These are phyloP conservation scores for Citrullus amarus DNA, from an alignment of 306 rosid species.

Conservation along the genomic window DNA sequence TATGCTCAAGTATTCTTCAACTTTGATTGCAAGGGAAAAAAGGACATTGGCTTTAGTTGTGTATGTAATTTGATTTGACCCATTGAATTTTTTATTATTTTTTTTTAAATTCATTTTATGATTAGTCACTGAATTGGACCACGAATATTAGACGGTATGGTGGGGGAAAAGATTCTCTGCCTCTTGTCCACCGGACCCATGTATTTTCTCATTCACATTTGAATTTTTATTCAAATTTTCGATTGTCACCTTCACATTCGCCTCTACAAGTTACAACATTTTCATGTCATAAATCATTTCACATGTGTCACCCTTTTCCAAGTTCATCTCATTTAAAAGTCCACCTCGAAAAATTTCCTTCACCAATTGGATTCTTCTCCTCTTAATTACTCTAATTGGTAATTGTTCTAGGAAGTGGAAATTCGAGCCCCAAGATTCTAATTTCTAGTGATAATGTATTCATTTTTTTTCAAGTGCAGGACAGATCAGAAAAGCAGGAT, in stretches of 20 bases:
- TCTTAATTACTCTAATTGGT: not conserved
- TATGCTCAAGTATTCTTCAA: too few species aligned
- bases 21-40: too few species aligned
- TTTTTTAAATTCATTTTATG: too few species aligned
- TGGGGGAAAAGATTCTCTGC: constrained; percentile 2
- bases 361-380: not conserved
- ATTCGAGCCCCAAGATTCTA: not conserved
- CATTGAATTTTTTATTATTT: too few species aligned
- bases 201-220: not conserved
- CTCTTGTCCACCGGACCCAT: not conserved
- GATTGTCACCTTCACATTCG: not conserved
- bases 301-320: not conserved
- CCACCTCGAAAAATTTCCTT: not conserved
- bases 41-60: too few species aligned
- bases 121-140: too few species aligned
- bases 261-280: not conserved
- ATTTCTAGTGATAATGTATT: not conserved
- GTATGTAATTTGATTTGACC: too few species aligned
- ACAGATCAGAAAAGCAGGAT: not conserved
- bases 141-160: not conserved
- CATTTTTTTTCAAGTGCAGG: not conserved
- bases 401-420: not conserved
- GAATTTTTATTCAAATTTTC: not conserved
- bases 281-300: not conserved
- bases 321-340: not conserved